phyloP scores from a whole-genome alignment of 306 rosid genomes.

The Rosa multiflora region DNA sequence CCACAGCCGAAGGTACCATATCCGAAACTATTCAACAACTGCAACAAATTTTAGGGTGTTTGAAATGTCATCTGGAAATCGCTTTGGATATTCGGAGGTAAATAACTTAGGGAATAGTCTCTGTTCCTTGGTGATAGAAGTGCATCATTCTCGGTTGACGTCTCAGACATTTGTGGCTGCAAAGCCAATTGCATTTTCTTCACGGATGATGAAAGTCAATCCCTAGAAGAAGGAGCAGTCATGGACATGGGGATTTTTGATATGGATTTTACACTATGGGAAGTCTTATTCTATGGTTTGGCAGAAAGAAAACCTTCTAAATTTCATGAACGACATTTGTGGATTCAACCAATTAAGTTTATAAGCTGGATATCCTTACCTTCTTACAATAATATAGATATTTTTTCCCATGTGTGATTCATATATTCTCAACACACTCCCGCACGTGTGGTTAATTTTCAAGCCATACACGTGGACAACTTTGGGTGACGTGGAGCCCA shows the following conservation, averaged over 20 bases:
- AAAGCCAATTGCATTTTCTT: slow-evolving; percentile 3
- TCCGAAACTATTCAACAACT: neutral
- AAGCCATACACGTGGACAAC: too few species aligned
- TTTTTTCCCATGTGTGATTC: too few species aligned
- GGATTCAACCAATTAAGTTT: neutral
- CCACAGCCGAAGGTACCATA: neutral
- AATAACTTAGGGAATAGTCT: neutral
- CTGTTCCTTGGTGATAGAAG: neutral
- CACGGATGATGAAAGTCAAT: neutral
- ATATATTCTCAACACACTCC: too few species aligned
- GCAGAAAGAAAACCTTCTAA: neutral
- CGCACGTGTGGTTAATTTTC: too few species aligned
- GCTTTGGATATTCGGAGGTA: too few species aligned
- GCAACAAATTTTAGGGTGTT: neutral
- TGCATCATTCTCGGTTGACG: neutral
- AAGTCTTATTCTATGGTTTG: neutral
- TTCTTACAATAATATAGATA: neutral
- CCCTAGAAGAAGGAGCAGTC: neutral
- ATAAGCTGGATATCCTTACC: neutral
- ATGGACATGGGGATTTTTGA: neutral
- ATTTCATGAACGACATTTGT: neutral
- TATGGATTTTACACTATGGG: neutral
- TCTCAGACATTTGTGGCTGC: neutral
- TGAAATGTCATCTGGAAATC: neutral
- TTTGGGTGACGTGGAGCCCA: too few species aligned